A percentile compares a stretch with the other conserved stretches of the same genome.
These are phyloP conservation scores for Cyclaneusma minus DNA, from an alignment of 2,329 filamentous ascomycete genomes.

Conservation along the genomic window DNA sequence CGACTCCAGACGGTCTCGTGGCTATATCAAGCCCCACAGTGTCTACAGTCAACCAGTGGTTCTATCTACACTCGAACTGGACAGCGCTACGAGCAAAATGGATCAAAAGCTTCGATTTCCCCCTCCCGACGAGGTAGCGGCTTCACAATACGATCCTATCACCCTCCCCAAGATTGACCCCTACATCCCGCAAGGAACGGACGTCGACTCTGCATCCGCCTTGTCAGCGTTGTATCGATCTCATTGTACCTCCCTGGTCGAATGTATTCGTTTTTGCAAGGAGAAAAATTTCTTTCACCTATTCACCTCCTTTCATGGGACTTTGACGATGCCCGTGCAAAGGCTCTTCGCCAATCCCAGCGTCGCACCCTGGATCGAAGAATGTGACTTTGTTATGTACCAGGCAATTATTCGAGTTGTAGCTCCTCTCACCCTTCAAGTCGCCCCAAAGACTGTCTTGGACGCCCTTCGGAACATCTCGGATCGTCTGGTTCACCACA, in stretches of 20 bases:
- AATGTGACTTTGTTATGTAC: conserved; percentile 91
- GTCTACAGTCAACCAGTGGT: conserved; percentile 45
- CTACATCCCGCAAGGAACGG: conserved; percentile 69
- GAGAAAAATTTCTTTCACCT: conserved; percentile 94
- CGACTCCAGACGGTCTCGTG: conserved; percentile 12
- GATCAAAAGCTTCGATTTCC: conserved; percentile 44
- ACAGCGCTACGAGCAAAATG: conserved; percentile 41
- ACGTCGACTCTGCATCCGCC: conserved; percentile 73
- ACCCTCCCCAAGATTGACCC: conserved; percentile 72
- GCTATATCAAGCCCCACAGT: conserved; percentile 27
- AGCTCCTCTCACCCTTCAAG: conserved; percentile 75
- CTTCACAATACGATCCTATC: conserved; percentile 53
- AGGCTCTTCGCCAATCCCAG: conserved; percentile 73
- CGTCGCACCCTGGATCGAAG: conserved; percentile 82
- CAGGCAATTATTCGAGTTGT: conserved; percentile 94
- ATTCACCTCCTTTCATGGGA: conserved; percentile 90
- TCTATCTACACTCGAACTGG: conserved; percentile 39
- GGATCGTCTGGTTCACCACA: conserved; percentile 62
- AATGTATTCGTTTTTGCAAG: conserved; percentile 90
- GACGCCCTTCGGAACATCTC: conserved; percentile 81
- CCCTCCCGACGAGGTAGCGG: conserved; percentile 35
- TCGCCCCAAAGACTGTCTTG: conserved; percentile 75
- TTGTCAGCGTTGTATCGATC: conserved; percentile 80
- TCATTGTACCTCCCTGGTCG: conserved; percentile 87
- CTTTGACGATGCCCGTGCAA: conserved; percentile 89